Percentiles rank a stretch among this genome's conserved stretches.
phyloP scores from a whole-genome alignment of 768 basidiomycete species.

The Amanita pallidorosea region DNA sequence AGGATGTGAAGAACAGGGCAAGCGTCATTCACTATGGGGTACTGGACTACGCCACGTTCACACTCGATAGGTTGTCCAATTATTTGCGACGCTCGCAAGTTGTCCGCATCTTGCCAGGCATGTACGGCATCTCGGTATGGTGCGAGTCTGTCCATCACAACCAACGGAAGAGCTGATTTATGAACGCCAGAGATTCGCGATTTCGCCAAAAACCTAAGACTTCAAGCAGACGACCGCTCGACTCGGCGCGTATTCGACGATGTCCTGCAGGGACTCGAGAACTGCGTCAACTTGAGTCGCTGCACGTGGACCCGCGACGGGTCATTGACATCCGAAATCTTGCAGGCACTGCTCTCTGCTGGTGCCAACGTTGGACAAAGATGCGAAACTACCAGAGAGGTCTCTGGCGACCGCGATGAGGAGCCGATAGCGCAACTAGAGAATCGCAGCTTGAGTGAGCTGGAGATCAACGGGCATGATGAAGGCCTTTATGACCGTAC shows the following conservation, averaged over 20 bases:
- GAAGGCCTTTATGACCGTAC: conserved; percentile 44
- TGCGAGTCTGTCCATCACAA: neutral
- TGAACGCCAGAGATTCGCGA: conserved; percentile 52
- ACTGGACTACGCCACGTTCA: too few relatives aligned
- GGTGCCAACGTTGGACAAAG: neutral
- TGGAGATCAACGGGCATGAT: conserved; percentile 66
- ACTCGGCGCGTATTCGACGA: conserved; percentile 17
- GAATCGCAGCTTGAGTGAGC: conserved; percentile 17
- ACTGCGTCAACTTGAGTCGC: conserved; percentile 48
- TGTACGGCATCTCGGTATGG: conserved; percentile 46
- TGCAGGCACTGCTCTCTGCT: conserved; percentile 31
- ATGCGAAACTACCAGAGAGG: neutral
- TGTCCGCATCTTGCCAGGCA: conserved; percentile 45
- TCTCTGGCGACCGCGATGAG: neutral
- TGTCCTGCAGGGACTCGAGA: conserved; percentile 41
- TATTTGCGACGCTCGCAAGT: conserved; percentile 52
- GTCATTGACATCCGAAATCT: conserved; percentile 48
- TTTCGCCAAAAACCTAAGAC: conserved; percentile 46
- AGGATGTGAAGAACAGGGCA: conserved; percentile 51
- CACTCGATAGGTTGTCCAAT: conserved; percentile 37
- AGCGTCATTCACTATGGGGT: neutral
- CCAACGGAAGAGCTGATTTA: neutral
- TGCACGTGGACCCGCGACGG: conserved; percentile 81
- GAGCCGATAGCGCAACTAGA: neutral
- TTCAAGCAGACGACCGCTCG: conserved; percentile 14